Base-by-base conservation (phyloP, 2,329 filamentous ascomycete species). In the Alternaria conjuncta region DNA sequence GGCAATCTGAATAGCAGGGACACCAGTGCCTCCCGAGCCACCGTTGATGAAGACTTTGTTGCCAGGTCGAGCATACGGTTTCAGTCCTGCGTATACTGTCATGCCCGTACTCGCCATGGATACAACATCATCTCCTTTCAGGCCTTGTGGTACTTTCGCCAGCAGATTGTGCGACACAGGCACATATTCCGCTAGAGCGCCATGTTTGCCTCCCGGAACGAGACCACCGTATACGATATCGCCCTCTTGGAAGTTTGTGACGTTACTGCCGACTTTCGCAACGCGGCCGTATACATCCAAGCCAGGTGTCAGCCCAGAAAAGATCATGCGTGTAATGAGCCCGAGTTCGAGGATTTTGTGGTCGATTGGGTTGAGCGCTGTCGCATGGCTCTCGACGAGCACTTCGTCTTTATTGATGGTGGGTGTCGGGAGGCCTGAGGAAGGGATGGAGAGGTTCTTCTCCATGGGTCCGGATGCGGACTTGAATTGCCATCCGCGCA, bases 31-130 rank as follows among this genome's bases (percentile, higher is more conserved):
- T 21, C 88, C 88, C 9, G 83, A 86, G 0, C 87, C 87, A 20
- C 87, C 88, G 68, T 90, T 89, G 72, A 90, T 84, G 69, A 90
- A 86, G 11, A 90, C 81, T 67, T 82, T 84, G 47, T 84, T 80
- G 25, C 78, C 78, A 3, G 54, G 36, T 60, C 73, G 74, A 10
- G 55, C 57, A 28, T 57, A 58, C 10, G 64, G 57, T 12, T 32
- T 30, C 12, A 81, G 57, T 46, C 64, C 70, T 60, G 79, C 75
- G 49, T 75, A 78, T 7, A 78, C 78, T 2, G 78, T 78, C 54
- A 79, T 59, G 8, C 73, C 78, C 21, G 73, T 75, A 11, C 73
- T 68, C 25, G 75, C 74, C 4, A 80, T 61, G 10, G 71, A 62
- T 3, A 71, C 75, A 7, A 73, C 71, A 2, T 81, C 65, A 41